Percentiles rank a stretch among this genome's conserved stretches.
phyloP scores from a whole-genome alignment of 2,329 filamentous ascomycete genomes.

The Exophiala lecanii-corni region DNA sequence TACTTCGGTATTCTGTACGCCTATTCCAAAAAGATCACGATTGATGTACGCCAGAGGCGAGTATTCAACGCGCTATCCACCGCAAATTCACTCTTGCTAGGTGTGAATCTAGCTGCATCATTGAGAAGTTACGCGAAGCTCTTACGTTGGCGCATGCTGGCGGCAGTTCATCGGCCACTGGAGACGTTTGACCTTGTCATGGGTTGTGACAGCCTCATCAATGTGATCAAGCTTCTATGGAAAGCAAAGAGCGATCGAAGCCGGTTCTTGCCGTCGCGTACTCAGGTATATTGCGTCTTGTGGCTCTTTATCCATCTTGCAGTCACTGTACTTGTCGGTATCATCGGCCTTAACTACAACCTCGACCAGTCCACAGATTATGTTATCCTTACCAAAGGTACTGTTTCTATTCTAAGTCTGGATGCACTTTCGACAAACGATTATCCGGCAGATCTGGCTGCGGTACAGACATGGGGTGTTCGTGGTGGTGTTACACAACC shows the following conservation, averaged over 20 bases:
- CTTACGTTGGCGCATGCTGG: slow-evolving; percentile 21
- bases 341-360: slow-evolving; percentile 25
- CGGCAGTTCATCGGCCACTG: slow-evolving; percentile 17
- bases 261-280: slow-evolving; percentile 15
- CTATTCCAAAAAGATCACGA: slow-evolving; percentile 12
- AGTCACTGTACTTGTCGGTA: slow-evolving; percentile 20
- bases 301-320: slow-evolving; percentile 23
- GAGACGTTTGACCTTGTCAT: slow-evolving; percentile 24
- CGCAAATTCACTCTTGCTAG: slow-evolving; percentile 15
- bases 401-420: slow-evolving; percentile 16
- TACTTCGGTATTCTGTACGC: slow-evolving; percentile 18
- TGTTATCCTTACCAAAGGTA: slow-evolving; percentile 11
- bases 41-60: slow-evolving; percentile 15
- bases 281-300: slow-evolving; percentile 18
- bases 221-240: slow-evolving; percentile 20
- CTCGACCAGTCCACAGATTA: slow-evolving; percentile 12
- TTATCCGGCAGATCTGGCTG: slow-evolving; percentile 12
- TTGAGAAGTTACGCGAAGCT: slow-evolving; percentile 22
- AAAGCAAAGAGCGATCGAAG: slow-evolving; percentile 12
- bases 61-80: slow-evolving; percentile 23
- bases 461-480: slow-evolving; percentile 19
- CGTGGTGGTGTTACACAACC: slow-evolving; percentile 13
- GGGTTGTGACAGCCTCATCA: slow-evolving; percentile 21
- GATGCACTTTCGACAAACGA: slow-evolving; percentile 10
- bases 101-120: slow-evolving; percentile 21